These are phyloP conservation scores for Phytophthora rubi DNA, from an alignment of 352 stramenopile species.

Conservation along the genomic window DNA sequence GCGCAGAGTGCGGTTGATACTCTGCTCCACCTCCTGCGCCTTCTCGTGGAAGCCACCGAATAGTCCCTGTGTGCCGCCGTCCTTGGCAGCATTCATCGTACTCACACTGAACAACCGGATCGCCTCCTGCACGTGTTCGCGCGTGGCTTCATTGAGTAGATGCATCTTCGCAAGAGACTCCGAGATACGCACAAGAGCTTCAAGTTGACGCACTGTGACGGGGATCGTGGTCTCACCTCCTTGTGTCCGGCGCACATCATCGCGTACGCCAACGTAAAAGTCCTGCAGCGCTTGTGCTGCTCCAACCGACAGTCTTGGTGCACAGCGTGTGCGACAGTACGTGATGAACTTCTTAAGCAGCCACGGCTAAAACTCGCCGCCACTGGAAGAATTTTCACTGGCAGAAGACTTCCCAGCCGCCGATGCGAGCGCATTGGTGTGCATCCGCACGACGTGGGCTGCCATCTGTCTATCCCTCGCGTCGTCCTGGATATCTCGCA, in stretches of 20 bases:
- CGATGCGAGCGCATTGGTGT: conserved; percentile 89
- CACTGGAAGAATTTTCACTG: conserved; percentile 28
- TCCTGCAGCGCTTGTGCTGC: conserved; percentile 94
- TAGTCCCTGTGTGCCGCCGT: conserved; percentile 85
- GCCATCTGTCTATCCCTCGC: conserved; percentile 96
- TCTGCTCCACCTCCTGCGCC: conserved; percentile 82
- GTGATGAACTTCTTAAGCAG: conserved; percentile 98
- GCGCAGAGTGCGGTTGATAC: conserved; percentile 82
- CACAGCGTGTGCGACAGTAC: conserved; percentile 96
- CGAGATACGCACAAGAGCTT: conserved; percentile 97
- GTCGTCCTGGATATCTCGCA: conserved; percentile 98
- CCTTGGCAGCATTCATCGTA: conserved; percentile 97
- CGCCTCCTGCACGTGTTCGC: conserved; percentile 96
- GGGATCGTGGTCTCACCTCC: conserved; percentile 89
- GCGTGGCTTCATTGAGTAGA: conserved; percentile 84
- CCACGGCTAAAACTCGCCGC: conserved; percentile 81
- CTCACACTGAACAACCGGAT: conserved; percentile 98
- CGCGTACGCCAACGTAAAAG: conserved; percentile 98
- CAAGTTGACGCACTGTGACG: conserved; percentile 98
- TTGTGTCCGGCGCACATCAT: conserved; percentile 93
- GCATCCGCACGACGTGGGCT: conserved; percentile 98
- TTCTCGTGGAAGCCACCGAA: conserved; percentile 87
- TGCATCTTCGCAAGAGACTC: conserved; percentile 99
- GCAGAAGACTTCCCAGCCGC: conserved; percentile 28
- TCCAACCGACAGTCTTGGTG: conserved; percentile 91